Conservation (phyloP, 768 basidiomycete genomes). For the Pholiota microspora region DNA sequence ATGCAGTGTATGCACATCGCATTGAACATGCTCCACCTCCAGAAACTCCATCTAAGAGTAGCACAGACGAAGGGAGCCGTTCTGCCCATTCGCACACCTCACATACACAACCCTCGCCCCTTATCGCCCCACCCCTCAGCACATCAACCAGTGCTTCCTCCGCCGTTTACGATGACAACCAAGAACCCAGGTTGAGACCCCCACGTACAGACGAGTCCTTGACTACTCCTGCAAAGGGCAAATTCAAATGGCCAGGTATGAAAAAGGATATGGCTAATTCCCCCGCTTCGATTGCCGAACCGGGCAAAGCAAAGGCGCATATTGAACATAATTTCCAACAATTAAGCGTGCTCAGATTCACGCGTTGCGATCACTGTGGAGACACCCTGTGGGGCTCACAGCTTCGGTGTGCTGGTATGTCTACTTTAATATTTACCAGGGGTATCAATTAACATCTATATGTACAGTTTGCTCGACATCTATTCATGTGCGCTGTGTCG, state of each 20-base stretch:
- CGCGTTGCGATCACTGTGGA: constrained; percentile 91
- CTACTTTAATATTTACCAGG: not conserved
- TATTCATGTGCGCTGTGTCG: constrained; percentile 84
- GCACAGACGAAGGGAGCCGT: constrained; percentile 26
- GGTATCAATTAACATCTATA: not conserved
- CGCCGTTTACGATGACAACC: constrained; percentile 47
- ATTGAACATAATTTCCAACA: constrained; percentile 87
- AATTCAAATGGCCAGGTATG: constrained; percentile 72
- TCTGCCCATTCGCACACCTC: constrained; percentile 22
- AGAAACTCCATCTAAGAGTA: constrained; percentile 31
- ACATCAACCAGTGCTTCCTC: constrained; percentile 46
- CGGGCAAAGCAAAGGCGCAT: constrained; percentile 34
- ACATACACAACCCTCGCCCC: constrained; percentile 12
- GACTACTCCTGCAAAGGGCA: constrained; percentile 50
- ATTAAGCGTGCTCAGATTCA: constrained; percentile 82
- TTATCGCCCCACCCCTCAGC: constrained; percentile 36
- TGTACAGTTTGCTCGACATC: constrained; percentile 74
- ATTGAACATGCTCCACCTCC: constrained; percentile 54
- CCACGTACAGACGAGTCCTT: constrained; percentile 45
- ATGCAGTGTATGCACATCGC: constrained; percentile 77
- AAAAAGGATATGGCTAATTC: constrained; percentile 44
- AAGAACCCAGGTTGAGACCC: constrained; percentile 36
- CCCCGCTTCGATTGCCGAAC: constrained; percentile 27
- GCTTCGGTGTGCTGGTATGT: constrained; percentile 82
- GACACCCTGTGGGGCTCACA: constrained; percentile 99